phyloP scores from a whole-genome alignment of 306 rosid genomes.

The Styphnolobium japonicum region DNA sequence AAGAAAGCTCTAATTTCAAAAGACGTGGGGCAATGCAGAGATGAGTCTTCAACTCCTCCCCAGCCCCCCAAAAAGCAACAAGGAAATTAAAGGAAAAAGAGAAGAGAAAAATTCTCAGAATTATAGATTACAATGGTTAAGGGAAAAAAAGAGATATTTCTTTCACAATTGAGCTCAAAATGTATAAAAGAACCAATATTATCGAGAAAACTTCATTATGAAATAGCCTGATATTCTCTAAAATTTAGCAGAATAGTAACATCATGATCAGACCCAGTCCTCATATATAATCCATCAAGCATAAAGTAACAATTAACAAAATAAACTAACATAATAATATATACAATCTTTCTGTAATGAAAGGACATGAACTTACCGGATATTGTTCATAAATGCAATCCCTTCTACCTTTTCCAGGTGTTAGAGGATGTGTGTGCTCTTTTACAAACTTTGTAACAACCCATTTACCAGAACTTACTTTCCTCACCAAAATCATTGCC shows the following conservation, averaged over 20 bases:
- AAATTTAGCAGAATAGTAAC: neutral
- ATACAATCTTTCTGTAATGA: neutral
- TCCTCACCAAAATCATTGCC: conserved; percentile 93
- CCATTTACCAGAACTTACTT: conserved; percentile 87
- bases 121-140: neutral
- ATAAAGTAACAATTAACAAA: neutral
- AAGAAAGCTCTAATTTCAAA: conserved; percentile 11
- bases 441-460: conserved; percentile 76
- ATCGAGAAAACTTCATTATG: neutral
- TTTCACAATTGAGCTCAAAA: conserved; percentile 6
- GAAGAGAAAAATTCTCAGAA: neutral
- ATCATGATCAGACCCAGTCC: neutral
- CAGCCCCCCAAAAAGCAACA: neutral
- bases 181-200: neutral
- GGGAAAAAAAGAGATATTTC: neutral
- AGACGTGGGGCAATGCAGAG: neutral
- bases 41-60: neutral
- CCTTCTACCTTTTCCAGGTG: conserved; percentile 81
- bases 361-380: conserved; percentile 66
- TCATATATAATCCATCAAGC: neutral
- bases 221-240: neutral
- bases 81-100: neutral
- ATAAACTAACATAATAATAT: neutral
- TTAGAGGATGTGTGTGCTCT: conserved; percentile 82
- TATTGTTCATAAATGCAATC: conserved; percentile 79